Evolutionary conservation across 352 stramenopile species (phyloP).

Genomic region (Phytopythium vexans): DNA sequence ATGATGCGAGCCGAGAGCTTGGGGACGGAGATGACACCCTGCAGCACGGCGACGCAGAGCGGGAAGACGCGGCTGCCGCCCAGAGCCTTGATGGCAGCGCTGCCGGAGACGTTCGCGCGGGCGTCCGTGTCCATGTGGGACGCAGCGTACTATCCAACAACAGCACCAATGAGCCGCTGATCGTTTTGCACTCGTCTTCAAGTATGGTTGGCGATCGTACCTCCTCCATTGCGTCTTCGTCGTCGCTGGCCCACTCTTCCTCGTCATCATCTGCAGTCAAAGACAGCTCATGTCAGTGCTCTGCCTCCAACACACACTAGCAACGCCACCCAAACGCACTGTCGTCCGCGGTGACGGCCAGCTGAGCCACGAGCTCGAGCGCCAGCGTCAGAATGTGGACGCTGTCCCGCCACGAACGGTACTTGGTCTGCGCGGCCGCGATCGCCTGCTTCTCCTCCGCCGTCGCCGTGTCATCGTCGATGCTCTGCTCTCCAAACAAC

Average conservation of each 20-base stretch:
- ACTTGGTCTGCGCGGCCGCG: conserved; percentile 58
- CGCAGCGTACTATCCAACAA: conserved; percentile 27
- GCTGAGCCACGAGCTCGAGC: conserved; percentile 71
- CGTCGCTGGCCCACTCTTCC: conserved; percentile 84
- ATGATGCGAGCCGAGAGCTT: conserved; percentile 44
- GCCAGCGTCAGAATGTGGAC: conserved; percentile 75
- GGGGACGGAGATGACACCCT: conserved; percentile 74
- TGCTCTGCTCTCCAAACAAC: conserved; percentile 55
- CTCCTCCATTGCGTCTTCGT: conserved; percentile 89
- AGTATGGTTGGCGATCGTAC: too few relatives aligned
- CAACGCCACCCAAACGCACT: conserved; percentile 9
- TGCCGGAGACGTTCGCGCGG: conserved; percentile 9
- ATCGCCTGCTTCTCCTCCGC: conserved; percentile 60
- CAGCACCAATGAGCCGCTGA: background rate
- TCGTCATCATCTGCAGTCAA: conserved; percentile 48
- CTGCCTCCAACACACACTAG: background rate
- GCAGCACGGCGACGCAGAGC: conserved; percentile 63
- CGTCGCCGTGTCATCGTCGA: conserved; percentile 61
- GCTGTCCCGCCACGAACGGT: conserved; percentile 75
- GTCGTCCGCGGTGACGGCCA: conserved; percentile 51
- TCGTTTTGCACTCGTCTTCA: too few relatives aligned
- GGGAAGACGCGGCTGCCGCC: conserved; percentile 44
- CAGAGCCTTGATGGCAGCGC: conserved; percentile 28
- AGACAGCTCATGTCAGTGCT: background rate
- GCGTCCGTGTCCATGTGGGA: conserved; percentile 58